phyloP scores from a whole-genome alignment of 768 basidiomycete species.

The Astraeus odoratus region DNA sequence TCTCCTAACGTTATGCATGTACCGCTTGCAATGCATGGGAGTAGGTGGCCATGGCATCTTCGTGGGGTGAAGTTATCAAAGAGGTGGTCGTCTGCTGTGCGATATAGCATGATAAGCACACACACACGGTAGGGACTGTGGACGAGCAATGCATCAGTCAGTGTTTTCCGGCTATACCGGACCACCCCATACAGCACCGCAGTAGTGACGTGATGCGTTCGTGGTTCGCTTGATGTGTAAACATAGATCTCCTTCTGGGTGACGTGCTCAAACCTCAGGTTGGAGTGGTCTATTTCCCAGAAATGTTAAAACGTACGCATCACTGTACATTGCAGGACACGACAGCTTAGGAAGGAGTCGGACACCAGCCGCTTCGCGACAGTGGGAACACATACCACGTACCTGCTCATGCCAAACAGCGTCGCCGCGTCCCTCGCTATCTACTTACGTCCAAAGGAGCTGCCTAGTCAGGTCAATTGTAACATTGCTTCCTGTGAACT shows the following conservation, averaged over 20 bases:
- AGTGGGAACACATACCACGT: background rate
- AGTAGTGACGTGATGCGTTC: constrained; percentile 43
- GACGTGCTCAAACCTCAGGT: constrained; percentile 30
- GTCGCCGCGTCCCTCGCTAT: constrained; percentile 36
- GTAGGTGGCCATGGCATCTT: constrained; percentile 37
- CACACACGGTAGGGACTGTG: constrained; percentile 11
- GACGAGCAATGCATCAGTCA: constrained; percentile 40
- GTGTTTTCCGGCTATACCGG: constrained; percentile 23
- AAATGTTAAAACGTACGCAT: constrained; percentile 32
- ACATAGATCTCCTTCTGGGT: constrained; percentile 28
- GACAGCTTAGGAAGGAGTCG: too few relatives aligned
- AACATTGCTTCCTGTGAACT: too few relatives aligned
- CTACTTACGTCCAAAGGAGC: too few relatives aligned
- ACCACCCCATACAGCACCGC: constrained; percentile 41
- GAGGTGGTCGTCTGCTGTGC: constrained; percentile 41
- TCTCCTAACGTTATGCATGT: constrained; percentile 37
- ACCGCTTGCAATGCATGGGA: constrained; percentile 39
- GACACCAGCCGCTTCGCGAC: background rate
- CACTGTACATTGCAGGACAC: too few relatives aligned
- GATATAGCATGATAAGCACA: too few relatives aligned
- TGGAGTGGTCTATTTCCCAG: constrained; percentile 35
- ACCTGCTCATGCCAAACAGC: constrained; percentile 36
- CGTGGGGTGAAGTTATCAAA: constrained; percentile 47
- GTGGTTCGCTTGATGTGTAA: constrained; percentile 37
- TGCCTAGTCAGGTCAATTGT: too few relatives aligned